A percentile compares a stretch with the other conserved stretches of the same genome.
These are phyloP conservation scores for Trametopsis cervina DNA, from an alignment of 768 basidiomycete species.

Conservation along the genomic window DNA sequence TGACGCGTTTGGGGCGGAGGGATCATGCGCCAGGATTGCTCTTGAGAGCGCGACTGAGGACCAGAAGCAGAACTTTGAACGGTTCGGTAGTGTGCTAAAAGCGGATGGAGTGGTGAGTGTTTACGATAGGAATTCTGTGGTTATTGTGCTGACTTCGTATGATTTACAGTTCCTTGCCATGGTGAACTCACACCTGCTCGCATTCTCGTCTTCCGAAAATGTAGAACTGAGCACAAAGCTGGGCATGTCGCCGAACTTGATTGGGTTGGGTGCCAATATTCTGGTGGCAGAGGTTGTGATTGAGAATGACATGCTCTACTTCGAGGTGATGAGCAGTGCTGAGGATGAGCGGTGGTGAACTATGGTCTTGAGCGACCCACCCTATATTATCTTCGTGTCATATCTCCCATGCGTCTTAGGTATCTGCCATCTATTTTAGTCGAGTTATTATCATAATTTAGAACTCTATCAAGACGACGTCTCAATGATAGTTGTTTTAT, in stretches of 20 bases:
- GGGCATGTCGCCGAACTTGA: constrained; percentile 39
- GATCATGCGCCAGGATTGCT: constrained; percentile 41
- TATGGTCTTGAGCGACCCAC: too few relatives aligned
- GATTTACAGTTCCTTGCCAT: constrained; percentile 48
- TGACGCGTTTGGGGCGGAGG: constrained; percentile 43
- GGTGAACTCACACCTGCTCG: constrained; percentile 44
- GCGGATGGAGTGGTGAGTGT: constrained; percentile 46
- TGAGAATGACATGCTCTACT: constrained; percentile 53
- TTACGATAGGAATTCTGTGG: neutral
- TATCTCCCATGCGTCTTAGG: too few relatives aligned
- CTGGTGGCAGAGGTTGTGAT: constrained; percentile 53
- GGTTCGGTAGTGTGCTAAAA: constrained; percentile 43
- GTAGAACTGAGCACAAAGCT: constrained; percentile 38
- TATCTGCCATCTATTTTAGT: too few relatives aligned
- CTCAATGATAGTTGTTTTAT: too few relatives aligned
- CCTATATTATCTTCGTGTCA: too few relatives aligned
- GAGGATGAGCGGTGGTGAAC: constrained; percentile 17
- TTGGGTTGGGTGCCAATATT: constrained; percentile 36
- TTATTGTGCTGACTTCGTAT: neutral
- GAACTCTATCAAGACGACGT: too few relatives aligned
- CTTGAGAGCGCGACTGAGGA: constrained; percentile 33
- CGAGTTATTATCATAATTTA: too few relatives aligned
- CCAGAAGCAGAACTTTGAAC: constrained; percentile 40
- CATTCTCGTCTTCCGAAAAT: constrained; percentile 52
- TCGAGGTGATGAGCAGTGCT: constrained; percentile 37